Evolutionary conservation across 306 rosid genomes (phyloP).

Genomic region (Corylus americana): DNA sequence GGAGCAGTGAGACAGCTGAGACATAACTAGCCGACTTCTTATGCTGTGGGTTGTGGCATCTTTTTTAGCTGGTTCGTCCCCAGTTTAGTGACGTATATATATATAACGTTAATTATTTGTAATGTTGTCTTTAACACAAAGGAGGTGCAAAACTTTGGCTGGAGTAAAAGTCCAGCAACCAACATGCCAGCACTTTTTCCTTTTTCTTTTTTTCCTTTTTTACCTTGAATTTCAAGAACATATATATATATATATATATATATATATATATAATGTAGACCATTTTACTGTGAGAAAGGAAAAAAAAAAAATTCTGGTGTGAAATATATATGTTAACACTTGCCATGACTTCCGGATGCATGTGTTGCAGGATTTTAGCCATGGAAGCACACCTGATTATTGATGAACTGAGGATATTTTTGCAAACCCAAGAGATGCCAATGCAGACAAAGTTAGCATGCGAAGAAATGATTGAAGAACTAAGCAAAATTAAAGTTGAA

Average conservation of each 20-base stretch:
- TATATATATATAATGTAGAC: too few relatives aligned
- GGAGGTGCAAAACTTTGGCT: too few relatives aligned
- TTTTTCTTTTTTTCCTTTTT: too few relatives aligned
- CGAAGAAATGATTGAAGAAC: conserved; percentile 24
- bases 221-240: too few relatives aligned
- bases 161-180: too few relatives aligned
- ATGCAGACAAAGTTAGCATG: conserved; percentile 19
- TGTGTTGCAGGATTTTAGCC: conserved; percentile 19
- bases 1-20: too few relatives aligned
- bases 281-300: too few relatives aligned
- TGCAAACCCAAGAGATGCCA: conserved; percentile 18
- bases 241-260: too few relatives aligned
- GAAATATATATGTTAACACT: not conserved
- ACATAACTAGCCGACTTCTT: not conserved
- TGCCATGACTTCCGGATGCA: not conserved
- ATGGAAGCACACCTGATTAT: conserved; percentile 17
- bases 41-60: not conserved
- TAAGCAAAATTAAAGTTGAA: not conserved
- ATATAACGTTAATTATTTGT: too few relatives aligned
- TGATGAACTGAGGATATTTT: conserved; percentile 2
- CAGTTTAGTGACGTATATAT: not conserved
- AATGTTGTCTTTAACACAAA: too few relatives aligned
- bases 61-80: not conserved
- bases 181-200: too few relatives aligned
- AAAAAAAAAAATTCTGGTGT: too few relatives aligned